phyloP scores from a whole-genome alignment of 2,329 filamentous ascomycete genomes.

The Aspergillus proliferans region DNA sequence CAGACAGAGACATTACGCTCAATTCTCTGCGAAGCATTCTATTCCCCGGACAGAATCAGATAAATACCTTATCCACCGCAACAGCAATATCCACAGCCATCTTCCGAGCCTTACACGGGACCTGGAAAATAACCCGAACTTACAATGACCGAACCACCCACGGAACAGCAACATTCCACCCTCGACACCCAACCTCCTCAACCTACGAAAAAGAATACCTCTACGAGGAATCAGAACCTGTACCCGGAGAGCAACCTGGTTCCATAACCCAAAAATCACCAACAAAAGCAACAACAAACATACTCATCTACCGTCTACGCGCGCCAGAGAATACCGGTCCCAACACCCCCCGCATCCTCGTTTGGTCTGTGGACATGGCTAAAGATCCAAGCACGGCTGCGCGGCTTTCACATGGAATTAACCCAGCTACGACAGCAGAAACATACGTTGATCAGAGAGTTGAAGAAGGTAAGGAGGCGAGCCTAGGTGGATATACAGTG shows the following conservation, averaged over 20 bases:
- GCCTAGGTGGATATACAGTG: slow-evolving; percentile 11
- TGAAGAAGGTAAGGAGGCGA: neutral
- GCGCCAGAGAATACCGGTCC: neutral
- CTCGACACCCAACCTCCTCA: slow-evolving; percentile 50
- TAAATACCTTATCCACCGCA: slow-evolving; percentile 21
- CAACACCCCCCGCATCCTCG: slow-evolving; percentile 7
- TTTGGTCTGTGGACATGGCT: slow-evolving; percentile 8
- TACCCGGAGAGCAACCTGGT: slow-evolving; percentile 10
- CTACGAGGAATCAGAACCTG: slow-evolving; percentile 16
- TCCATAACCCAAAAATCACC: no score
- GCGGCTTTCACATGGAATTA: slow-evolving; percentile 6
- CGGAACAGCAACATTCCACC: slow-evolving; percentile 60
- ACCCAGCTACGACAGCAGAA: neutral
- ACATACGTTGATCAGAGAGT: no score
- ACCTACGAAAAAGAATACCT: slow-evolving; percentile 32
- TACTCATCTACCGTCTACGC: slow-evolving; percentile 10
- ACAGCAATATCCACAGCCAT: slow-evolving; percentile 54
- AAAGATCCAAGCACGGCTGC: slow-evolving; percentile 1
- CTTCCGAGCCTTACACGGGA: slow-evolving; percentile 64
- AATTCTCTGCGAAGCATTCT: slow-evolving; percentile 36
- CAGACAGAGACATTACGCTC: slow-evolving; percentile 41
- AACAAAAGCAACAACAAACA: neutral
- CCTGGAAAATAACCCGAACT: slow-evolving; percentile 54
- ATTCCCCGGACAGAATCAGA: neutral
- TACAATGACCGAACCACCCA: slow-evolving; percentile 45